These are phyloP conservation scores for Aspergillus indologenus DNA, from an alignment of 495 filamentous ascomycete genomes.

Conservation along the genomic window DNA sequence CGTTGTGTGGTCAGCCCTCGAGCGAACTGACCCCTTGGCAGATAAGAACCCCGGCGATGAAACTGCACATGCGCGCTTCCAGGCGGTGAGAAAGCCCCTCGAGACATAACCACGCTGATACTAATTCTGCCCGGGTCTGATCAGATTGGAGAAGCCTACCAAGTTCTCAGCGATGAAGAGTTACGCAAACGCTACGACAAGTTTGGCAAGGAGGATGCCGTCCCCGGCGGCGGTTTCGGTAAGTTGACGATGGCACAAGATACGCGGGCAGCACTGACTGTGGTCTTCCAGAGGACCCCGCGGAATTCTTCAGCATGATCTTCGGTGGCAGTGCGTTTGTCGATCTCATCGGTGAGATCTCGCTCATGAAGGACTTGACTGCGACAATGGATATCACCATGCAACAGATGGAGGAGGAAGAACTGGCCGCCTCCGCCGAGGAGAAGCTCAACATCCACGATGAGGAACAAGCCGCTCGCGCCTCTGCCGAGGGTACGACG, in stretches of 20 bases:
- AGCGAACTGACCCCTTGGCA: conserved; percentile 27
- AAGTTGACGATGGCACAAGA: conserved; percentile 17
- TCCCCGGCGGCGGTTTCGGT: conserved; percentile 87
- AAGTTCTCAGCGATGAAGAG: conserved; percentile 85
- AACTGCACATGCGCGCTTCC: conserved; percentile 89
- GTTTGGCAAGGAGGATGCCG: conserved; percentile 87
- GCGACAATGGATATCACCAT: conserved; percentile 89
- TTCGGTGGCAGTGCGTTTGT: conserved; percentile 96
- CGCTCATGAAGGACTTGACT: conserved; percentile 86
- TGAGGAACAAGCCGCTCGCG: conserved; percentile 36
- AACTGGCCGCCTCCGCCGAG: conserved; percentile 51
- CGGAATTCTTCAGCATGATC: conserved; percentile 98
- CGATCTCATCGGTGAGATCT: conserved; percentile 88
- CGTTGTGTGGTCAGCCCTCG: background rate
- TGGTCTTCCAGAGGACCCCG: conserved; percentile 69
- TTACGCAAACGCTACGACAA: conserved; percentile 92
- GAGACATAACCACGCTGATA: background rate
- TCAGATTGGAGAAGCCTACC: conserved; percentile 93
- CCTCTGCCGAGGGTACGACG: conserved; percentile 25
- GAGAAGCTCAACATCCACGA: conserved; percentile 49
- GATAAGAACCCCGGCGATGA: conserved; percentile 99
- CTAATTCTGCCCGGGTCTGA: background rate
- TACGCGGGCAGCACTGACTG: conserved; percentile 16
- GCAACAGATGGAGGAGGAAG: conserved; percentile 63
- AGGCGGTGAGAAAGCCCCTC: conserved; percentile 55